Evolutionary conservation across 2,329 filamentous ascomycete genomes (phyloP), one percentile per base, ranked within the genome.

Genomic region (Blastomyces silverae): DNA sequence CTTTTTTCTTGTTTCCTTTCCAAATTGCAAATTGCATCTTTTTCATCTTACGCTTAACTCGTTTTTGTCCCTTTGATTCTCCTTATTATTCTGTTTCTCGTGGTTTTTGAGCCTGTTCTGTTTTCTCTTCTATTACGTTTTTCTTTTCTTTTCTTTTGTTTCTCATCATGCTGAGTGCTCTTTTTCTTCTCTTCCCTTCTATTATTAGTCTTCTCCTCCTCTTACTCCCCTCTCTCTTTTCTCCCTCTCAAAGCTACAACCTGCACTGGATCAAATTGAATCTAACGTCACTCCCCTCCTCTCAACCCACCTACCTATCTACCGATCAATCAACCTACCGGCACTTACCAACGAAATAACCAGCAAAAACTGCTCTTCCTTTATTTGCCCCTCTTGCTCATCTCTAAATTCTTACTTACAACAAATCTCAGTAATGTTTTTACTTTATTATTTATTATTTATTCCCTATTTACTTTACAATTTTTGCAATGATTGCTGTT

Each of bases 31-130:
- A 25, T 52, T 28, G 3, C 50, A 28, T 52, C 11, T 2, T 28
- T 28, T 13, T 22, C 48, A 39, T 52, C 3, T 52, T 11, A 52
- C 4, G 50, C 13, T 52, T 22, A 52, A 52, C 50, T 60, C 37
- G 34, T 2, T 17, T 28, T 44, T 46, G 13, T 28, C 44, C 5
- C 28, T n/a, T 25, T 34, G 6, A 39, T 39, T 39, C 37, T 39
- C 37, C 37, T 39, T 46, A 20, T 42, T 42, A 13, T 46, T n/a
- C 20, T 60, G 20, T 46, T 28, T 4, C 22, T 46, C 13, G n/a
- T 28, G 22, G 20, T 60, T 44, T 44, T 44, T 60, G 22, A 52
- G 50, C 50, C 50, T 52, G 22, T 25, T 60, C 58, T 69, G 66
- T 63, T 66, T 62, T 50, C 20, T 62, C 11, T 62, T 50, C 8